A percentile compares a stretch with the other conserved stretches of the same genome.
Evolutionary conservation across 2,329 filamentous ascomycete genomes (phyloP).

Genomic region (Ceratocystis albifundus): DNA sequence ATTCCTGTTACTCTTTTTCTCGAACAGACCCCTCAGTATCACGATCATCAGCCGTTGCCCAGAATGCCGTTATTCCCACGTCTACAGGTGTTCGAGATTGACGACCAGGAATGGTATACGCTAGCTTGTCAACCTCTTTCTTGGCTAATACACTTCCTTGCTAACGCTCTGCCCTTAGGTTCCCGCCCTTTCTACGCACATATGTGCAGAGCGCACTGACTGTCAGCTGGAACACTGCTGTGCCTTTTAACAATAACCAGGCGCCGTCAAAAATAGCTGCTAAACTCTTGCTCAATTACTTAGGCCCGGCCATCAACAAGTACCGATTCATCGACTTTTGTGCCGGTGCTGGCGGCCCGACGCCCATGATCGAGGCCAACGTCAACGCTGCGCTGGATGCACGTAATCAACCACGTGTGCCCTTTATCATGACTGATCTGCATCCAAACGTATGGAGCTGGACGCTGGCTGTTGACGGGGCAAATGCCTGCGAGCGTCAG

Average conservation of each 20-base stretch:
- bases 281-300: conserved; percentile 40
- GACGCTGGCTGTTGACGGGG: conserved; percentile 34
- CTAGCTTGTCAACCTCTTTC: conserved; percentile 11
- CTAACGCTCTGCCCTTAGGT: conserved; percentile 36
- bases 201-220: conserved; percentile 55
- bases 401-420: conserved; percentile 27
- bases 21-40: neutral
- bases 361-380: conserved; percentile 49
- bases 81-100: conserved; percentile 55
- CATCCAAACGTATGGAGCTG: conserved; percentile 53
- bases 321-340: conserved; percentile 66
- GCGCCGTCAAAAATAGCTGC: conserved; percentile 53
- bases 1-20: neutral
- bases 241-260: conserved; percentile 46
- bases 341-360: conserved; percentile 61
- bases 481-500: conserved; percentile 26
- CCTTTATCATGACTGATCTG: conserved; percentile 54
- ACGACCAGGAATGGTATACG: conserved; percentile 52
- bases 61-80: conserved; percentile 45
- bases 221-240: conserved; percentile 48
- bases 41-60: neutral
- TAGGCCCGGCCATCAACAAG: conserved; percentile 37
- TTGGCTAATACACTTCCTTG: neutral
- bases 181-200: conserved; percentile 52
- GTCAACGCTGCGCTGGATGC: conserved; percentile 36